Percentiles rank a stretch among this genome's conserved stretches.
Evolutionary conservation across 2,329 filamentous ascomycete genomes (phyloP).

Genomic region (Sclerotinia sclerotiorum): DNA sequence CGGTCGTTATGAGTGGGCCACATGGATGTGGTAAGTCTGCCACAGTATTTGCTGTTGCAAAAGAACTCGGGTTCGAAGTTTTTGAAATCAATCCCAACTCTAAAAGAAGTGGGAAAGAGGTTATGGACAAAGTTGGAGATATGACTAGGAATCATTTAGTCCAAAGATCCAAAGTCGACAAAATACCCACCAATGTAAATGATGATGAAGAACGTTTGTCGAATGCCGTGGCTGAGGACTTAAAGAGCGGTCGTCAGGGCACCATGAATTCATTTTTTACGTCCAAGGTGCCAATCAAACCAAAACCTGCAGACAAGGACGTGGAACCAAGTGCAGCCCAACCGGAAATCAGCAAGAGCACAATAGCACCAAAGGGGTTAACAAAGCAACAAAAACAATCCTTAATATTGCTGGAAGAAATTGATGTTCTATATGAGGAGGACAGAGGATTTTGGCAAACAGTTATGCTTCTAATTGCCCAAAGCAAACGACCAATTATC

Average conservation of each 20-base stretch:
- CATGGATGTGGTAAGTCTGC: constrained; percentile 92
- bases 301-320: constrained; percentile 34
- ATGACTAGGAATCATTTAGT: constrained; percentile 97
- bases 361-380: constrained; percentile 25
- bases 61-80: constrained; percentile 87
- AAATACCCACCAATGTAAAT: constrained; percentile 37
- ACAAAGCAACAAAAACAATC: constrained; percentile 75
- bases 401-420: constrained; percentile 89
- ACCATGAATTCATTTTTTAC: constrained; percentile 83
- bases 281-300: constrained; percentile 44
- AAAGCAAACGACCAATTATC: constrained; percentile 88
- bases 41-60: constrained; percentile 85
- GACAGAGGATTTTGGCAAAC: constrained; percentile 94
- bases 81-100: constrained; percentile 91
- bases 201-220: constrained; percentile 41
- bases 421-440: constrained; percentile 90
- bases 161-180: constrained; percentile 48
- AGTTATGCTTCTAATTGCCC: constrained; percentile 70
- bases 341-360: constrained; percentile 16
- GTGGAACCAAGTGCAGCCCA: constrained; percentile 36
- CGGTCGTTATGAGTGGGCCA: constrained; percentile 85
- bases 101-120: constrained; percentile 82
- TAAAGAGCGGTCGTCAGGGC: constrained; percentile 70
- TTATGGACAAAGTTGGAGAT: constrained; percentile 88
- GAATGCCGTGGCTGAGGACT: constrained; percentile 54